Conservation (phyloP, 2,329 filamentous ascomycete species). For the Aphanocladium album region DNA sequence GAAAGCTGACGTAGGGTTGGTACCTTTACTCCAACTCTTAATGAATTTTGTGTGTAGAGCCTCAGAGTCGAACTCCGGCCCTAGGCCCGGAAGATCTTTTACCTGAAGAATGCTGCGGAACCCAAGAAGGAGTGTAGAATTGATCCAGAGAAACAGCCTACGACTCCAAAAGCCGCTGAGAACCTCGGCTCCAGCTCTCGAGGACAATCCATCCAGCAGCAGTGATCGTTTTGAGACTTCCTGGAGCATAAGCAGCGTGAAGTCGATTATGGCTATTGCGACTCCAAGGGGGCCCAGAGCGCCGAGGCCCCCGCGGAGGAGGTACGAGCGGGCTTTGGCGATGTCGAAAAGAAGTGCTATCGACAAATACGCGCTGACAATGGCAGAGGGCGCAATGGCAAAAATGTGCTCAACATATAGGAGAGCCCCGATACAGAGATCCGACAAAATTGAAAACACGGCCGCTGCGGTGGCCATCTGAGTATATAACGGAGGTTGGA, state of each 20-base stretch:
- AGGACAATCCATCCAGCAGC: neutral
- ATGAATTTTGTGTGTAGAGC: neutral
- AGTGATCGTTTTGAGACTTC: neutral
- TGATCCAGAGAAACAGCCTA: neutral
- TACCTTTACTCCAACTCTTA: neutral
- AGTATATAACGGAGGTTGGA: neutral
- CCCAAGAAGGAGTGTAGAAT: constrained; percentile 1
- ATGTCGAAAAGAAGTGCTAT: neutral
- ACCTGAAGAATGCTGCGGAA: neutral
- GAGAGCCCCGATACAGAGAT: neutral
- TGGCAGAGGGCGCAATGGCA: neutral
- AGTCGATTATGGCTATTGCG: neutral
- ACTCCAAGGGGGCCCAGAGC: neutral
- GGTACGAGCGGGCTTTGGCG: neutral
- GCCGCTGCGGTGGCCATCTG: neutral
- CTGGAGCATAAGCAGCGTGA: neutral
- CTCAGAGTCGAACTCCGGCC: neutral
- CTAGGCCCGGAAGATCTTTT: neutral
- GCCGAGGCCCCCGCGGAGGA: neutral
- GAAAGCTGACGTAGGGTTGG: neutral
- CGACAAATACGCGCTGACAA: neutral
- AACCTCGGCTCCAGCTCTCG: neutral
- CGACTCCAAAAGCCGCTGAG: constrained; percentile 3
- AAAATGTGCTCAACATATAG: neutral
- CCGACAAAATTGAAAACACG: neutral